Evolutionary conservation across 768 basidiomycete species (phyloP), one percentile per base, ranked within the genome.

Genomic region (Infundibulicybe gibba): DNA sequence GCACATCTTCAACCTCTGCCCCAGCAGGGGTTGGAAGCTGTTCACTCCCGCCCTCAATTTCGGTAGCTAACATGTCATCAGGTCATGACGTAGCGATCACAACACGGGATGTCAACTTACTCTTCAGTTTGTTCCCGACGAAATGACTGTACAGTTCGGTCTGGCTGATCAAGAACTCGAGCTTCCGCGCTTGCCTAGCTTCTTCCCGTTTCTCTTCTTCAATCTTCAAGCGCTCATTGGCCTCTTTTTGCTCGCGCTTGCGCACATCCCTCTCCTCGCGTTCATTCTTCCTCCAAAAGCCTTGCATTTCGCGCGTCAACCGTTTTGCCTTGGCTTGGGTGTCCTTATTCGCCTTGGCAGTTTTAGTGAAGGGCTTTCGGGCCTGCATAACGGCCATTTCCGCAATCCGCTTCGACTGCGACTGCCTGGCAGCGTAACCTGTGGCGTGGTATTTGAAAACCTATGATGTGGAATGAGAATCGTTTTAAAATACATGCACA

Each of bases 101-200:
- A 47, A 45, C 43, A 40, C 42, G 11, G 45, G 20, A 39, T 31
- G 32, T 40, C 15, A 32, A 30, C 83, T 57, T 64, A 90, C 90
- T 92, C 65, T 90, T 90, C 44, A 92, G 78, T 69, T 98, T 98
- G 68, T 85, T 97, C 30, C 95, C 95, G 49, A 99, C 94, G 77
- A 99, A 98, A 70, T 99, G 97, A 54, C 91, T 94, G 68, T 98
- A 99, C 6, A 98, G 79, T 63, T 99, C 97, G 3, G 97, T 98
- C 67, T 98, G 95, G 49, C 91, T 97, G 65, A 99, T 94, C 66
- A 99, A 74, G 70, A 98, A 99, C 69, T 99, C 97, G 19, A 99
- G 81, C 65, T 98, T 97, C 54, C 95, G 80, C 11, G 94, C 91
- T 64, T 95, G 92, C 43, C 97, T 76, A 33, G 94, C 88, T 11